Evolutionary conservation across 192 early-diverging fungal species (phyloP), one percentile per base, ranked within the genome.

Genomic region (Phlyctochytrium bullatum): DNA sequence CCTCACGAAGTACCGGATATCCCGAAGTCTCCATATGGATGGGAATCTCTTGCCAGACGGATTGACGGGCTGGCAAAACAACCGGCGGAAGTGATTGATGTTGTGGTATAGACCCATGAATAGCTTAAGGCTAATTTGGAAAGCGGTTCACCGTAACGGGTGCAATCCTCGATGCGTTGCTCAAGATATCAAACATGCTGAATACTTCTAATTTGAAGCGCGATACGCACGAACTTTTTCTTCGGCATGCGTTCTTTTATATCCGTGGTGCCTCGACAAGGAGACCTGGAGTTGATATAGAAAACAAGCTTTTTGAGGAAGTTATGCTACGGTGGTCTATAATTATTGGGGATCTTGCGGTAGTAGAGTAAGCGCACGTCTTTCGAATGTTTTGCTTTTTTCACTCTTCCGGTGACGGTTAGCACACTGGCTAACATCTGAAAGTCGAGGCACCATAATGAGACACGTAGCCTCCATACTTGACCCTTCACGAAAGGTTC

Each of bases 1-100:
- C 81, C 81, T 10, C 77, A 81, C 31, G 77, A 76, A 20, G 35
- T 78, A 20, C 71, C 71, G 24, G 81, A 83, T 27, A 61, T 62
- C 24, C 74, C 62, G 33, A 78, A 78, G 36, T 80, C 78, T 10
- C 81, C 81, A 0, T 83, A 72, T 36, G 80, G 80, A 27, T 83
- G 69, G 71, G 81, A 83, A n/a, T 62, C 59, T 31, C 76, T 82
- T 33, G 52, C 71, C 6, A 73, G 71, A 24, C 52, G 70, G 40
- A 74, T 82, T 61, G 54, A 40, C 28, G 47, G 54, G n/a, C 61
- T 69, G 34, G 20, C 34, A 3, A 69, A 62, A 10, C 64, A 71
- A 24, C 65, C 25, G 4, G 32, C 51, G 10, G 81, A 82, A 10
- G 68, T 64, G 23, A 36, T 78, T 14, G 78, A 76, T 36, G 54